These are phyloP conservation scores for Parietichytrium sp. DNA, from an alignment of 108 stramenopile species.

Conservation along the genomic window DNA sequence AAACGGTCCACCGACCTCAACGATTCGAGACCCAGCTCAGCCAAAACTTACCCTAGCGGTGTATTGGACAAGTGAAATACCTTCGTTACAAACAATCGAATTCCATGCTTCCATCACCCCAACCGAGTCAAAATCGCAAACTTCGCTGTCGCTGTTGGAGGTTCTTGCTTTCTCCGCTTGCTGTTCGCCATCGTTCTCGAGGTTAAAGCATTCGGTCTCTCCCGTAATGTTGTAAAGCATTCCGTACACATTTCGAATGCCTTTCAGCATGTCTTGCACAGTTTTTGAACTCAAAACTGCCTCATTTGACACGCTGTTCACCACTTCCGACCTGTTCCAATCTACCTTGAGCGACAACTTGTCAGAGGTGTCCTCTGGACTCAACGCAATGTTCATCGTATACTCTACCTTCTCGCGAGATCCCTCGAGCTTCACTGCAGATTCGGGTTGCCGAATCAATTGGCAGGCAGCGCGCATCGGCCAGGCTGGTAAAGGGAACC, in stretches of 20 bases:
- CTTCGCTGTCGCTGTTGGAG: too few species aligned
- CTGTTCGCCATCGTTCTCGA: too few species aligned
- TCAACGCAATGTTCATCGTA: constrained; percentile 35
- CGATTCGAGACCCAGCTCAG: background rate
- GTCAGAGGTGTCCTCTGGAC: too few species aligned
- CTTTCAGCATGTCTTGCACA: background rate
- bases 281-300: background rate
- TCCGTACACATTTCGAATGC: background rate
- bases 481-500: constrained; percentile 68
- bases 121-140: constrained; percentile 50
- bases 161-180: too few species aligned
- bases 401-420: constrained; percentile 52
- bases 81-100: constrained; percentile 3
- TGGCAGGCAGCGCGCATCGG: constrained; percentile 68
- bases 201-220: constrained; percentile 56
- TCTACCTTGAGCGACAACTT: constrained; percentile 54
- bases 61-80: constrained; percentile 6
- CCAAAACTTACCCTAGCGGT: background rate
- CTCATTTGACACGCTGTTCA: background rate
- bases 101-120: constrained; percentile 48
- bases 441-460: constrained; percentile 47
- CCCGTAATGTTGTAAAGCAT: constrained; percentile 40
- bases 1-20: too few species aligned
- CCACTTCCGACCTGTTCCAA: constrained; percentile 52
- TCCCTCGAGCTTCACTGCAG: constrained; percentile 53